A percentile compares a stretch with the other conserved stretches of the same genome.
These are phyloP conservation scores for Emmonsia crescens DNA, from an alignment of 2,329 filamentous ascomycete genomes.

Conservation along the genomic window DNA sequence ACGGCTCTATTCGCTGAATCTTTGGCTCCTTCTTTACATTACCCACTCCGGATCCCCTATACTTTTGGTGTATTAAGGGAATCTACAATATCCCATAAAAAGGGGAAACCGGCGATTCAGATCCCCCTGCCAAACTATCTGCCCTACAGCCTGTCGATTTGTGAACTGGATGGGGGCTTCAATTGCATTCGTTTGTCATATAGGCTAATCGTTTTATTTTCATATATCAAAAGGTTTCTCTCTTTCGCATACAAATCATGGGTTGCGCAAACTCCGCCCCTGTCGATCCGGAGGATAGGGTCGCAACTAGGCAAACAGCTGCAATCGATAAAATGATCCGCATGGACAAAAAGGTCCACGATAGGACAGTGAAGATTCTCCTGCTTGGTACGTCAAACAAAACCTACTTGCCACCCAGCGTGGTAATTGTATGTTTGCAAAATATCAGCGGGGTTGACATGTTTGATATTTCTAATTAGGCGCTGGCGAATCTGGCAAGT, in stretches of 20 bases:
- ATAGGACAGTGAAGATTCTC: conserved; percentile 85
- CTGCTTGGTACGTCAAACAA: conserved; percentile 58
- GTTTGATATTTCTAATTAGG: conserved; percentile 41
- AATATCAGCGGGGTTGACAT: not conserved
- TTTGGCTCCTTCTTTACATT: not conserved
- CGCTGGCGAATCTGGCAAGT: conserved; percentile 91
- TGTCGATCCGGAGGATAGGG: conserved; percentile 30
- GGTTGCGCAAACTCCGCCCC: conserved; percentile 36
- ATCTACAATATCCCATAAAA: not conserved
- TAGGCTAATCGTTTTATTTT: not conserved
- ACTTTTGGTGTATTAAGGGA: not conserved
- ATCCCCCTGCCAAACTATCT: not conserved
- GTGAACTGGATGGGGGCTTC: not conserved
- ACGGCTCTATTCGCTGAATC: not conserved
- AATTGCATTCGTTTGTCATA: not conserved
- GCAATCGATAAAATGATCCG: conserved; percentile 82
- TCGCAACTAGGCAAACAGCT: conserved; percentile 33
- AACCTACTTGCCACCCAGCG: not conserved
- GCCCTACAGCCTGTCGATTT: not conserved
- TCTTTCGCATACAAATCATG: conserved; percentile 22
- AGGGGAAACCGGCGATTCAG: not conserved
- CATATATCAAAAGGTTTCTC: not conserved
- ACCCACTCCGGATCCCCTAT: not conserved
- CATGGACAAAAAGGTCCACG: conserved; percentile 75
- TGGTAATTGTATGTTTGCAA: not conserved